A percentile compares a stretch with the other conserved stretches of the same genome.
Conservation (phyloP, 2,329 filamentous ascomycete species). For the Scolecobasidium constrictum region DNA sequence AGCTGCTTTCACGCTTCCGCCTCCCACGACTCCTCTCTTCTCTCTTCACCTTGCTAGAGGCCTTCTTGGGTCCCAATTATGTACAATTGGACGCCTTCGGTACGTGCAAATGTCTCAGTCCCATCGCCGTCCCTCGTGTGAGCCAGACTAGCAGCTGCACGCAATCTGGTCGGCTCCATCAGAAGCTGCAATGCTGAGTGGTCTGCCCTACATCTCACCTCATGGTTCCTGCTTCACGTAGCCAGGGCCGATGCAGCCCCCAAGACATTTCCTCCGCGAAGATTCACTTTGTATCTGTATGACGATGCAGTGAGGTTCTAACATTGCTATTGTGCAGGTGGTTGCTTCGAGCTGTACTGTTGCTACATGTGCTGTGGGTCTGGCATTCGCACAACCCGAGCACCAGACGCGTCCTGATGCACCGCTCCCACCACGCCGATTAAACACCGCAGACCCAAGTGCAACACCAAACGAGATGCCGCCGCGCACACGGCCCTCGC, state of each 20-base stretch:
- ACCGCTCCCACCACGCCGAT: not conserved
- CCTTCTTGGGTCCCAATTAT: constrained; percentile 9
- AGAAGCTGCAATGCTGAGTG: not conserved
- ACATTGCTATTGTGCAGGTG: too few relatives aligned
- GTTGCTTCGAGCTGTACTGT: too few relatives aligned
- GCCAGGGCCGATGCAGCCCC: too few relatives aligned
- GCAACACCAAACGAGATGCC: constrained; percentile 5
- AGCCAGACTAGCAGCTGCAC: not conserved
- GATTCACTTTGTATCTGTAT: too few relatives aligned
- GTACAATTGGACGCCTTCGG: constrained; percentile 9
- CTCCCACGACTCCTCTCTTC: too few relatives aligned
- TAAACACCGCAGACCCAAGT: not conserved
- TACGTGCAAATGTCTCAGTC: constrained; percentile 3
- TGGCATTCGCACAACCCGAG: constrained; percentile 44
- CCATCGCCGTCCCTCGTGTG: not conserved
- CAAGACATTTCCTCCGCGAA: too few relatives aligned
- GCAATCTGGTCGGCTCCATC: not conserved
- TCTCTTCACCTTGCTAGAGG: not conserved
- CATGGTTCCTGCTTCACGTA: not conserved
- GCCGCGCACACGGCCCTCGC: not conserved
- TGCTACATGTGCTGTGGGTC: constrained; percentile 46
- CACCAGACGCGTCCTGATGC: not conserved
- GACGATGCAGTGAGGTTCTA: too few relatives aligned
- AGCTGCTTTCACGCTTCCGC: too few relatives aligned
- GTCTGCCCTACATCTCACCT: not conserved